Evolutionary conservation across 768 basidiomycete species (phyloP), one percentile per base, ranked within the genome.

Genomic region (Myochromella boudieri): DNA sequence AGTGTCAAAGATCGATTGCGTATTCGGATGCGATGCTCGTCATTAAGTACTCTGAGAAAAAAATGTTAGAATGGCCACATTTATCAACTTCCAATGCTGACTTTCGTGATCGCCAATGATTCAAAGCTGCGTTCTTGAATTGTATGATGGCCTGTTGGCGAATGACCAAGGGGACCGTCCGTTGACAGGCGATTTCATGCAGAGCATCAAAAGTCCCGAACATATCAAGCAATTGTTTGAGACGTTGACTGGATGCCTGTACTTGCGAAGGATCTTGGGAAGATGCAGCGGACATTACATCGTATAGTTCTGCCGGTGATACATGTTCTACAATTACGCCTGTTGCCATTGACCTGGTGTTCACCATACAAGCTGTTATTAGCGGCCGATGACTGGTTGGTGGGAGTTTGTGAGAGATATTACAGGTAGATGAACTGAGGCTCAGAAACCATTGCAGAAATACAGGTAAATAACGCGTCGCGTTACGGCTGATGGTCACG

Each of bases 71-170:
- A 48, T 24, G 33, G 26, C 15, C 11, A 42, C 24, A 36, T 40
- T 36, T 8, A 10, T 14, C 45, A 18, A 9, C 12, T 33, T 24
- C 14, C 20, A 31, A 5, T 37, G 53, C 77, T 60, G 54, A 89
- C 91, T 82, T 90, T 68, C 84, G 69, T 25, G 84, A 85, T 60
- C 78, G 75, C 93, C 93, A 95, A 58, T 89, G 84, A 39, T 68
- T 68, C 3, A 84, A 63, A 2, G 83, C 84, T 1, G 77, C 75
- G 56, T 94, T 95, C 68, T 95, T 95, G 70, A 94, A 87, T 59
- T 92, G 91, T 45, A 95, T 87, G 52, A 91, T 89, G 20, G 87
- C 82, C 62, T 89, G 87, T 55, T 87, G 79, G 32, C 92, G 81
- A 40, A 93, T 77, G 12, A 69, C 68, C 28, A 86, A 63, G 11